Conservation (phyloP, 225 moss, liverwort and hornwort species). For the Ulota crispa region DNA sequence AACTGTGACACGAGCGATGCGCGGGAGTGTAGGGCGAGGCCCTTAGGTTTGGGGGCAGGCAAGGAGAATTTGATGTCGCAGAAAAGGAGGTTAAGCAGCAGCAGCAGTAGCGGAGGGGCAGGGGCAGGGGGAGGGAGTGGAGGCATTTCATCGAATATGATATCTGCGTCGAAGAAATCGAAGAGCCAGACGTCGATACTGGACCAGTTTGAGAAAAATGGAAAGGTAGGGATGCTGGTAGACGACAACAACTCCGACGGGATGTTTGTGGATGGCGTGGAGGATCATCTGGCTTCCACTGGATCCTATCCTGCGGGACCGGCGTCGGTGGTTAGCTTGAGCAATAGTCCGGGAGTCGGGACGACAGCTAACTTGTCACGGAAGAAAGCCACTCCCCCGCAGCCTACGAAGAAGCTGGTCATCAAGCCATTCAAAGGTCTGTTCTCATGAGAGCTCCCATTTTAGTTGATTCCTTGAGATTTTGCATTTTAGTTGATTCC, state of each 20-base stretch:
- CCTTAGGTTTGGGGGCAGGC: slow-evolving; percentile 30
- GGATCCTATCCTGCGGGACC: slow-evolving; percentile 49
- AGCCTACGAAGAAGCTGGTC: slow-evolving; percentile 90
- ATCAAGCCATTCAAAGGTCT: slow-evolving; percentile 99
- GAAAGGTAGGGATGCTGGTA: slow-evolving; percentile 38
- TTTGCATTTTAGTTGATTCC: neutral
- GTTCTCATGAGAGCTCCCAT: neutral
- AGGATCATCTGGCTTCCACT: slow-evolving; percentile 49
- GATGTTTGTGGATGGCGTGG: slow-evolving; percentile 48
- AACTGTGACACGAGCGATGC: slow-evolving; percentile 35
- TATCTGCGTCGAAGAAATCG: slow-evolving; percentile 58
- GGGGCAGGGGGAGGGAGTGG: slow-evolving; percentile 47
- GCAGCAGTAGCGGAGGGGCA: slow-evolving; percentile 38
- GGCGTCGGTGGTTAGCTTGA: slow-evolving; percentile 38
- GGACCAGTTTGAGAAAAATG: slow-evolving; percentile 56
- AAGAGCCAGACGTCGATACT: slow-evolving; percentile 45
- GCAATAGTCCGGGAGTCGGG: slow-evolving; percentile 46
- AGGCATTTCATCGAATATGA: slow-evolving; percentile 57
- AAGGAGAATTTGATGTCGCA: slow-evolving; percentile 64
- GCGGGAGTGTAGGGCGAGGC: slow-evolving; percentile 41
- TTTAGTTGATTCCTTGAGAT: neutral
- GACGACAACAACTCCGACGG: slow-evolving; percentile 43
- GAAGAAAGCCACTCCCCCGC: slow-evolving; percentile 99
- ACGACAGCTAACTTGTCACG: slow-evolving; percentile 94
- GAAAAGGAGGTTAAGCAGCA: slow-evolving; percentile 64